Conservation (phyloP, 768 basidiomycete genomes). For the Leccinum barrowsii region DNA sequence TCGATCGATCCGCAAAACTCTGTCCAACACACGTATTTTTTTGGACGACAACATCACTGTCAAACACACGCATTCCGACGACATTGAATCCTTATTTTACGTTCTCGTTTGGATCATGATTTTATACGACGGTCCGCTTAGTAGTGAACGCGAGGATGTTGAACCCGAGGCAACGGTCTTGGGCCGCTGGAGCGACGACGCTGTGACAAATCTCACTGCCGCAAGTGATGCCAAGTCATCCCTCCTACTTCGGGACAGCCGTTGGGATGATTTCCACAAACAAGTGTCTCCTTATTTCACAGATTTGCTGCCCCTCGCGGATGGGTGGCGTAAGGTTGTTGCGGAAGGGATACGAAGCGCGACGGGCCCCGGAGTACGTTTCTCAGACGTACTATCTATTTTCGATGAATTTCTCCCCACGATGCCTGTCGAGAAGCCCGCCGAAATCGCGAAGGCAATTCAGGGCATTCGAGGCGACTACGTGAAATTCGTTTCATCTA, state of each 20-base stretch:
- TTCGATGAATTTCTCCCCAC: not conserved
- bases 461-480: not conserved
- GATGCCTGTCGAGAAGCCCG: not conserved
- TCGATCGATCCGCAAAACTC: not conserved
- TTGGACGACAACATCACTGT: not conserved
- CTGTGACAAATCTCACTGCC: not conserved
- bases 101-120: not conserved
- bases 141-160: not conserved
- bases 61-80: not conserved
- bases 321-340: not conserved
- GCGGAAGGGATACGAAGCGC: not conserved
- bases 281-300: not conserved
- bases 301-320: not conserved
- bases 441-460: not conserved
- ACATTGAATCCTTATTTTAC: not conserved
- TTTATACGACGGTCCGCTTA: not conserved
- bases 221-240: not conserved
- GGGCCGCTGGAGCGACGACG: not conserved
- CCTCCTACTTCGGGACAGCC: not conserved
- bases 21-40: not conserved
- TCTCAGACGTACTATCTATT: not conserved
- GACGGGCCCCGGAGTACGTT: not conserved
- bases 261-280: not conserved
- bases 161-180: not conserved
- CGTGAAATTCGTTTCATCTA: not conserved